Base-by-base conservation (phyloP, 805 yeast species). In the Yamadazyma endophytica region DNA sequence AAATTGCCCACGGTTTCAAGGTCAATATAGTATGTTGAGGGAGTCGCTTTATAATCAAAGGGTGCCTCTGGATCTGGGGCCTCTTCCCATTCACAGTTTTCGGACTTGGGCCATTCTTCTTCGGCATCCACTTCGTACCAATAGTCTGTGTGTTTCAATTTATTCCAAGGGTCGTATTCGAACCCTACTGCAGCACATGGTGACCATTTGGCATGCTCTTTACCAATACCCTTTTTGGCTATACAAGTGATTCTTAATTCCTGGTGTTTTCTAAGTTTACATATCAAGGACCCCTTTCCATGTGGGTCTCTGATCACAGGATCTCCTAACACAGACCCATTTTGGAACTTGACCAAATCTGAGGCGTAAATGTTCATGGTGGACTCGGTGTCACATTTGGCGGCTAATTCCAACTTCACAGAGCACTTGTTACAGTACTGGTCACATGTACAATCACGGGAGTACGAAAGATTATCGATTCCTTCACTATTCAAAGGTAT, bases 131-230 rank as follows among this genome's bases (percentile, higher is more conserved):
- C 90, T 61, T 92, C 98, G 56, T 82, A 86, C 99, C 99, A 92
- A 53, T 75, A 85, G 48, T 88, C 96, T 0, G 98, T 92, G 56
- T 92, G 98, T 54, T 84, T 82, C 49, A 92, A 71, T 61, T 90
- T 92, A 62, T 92, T 92, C 94, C 96, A 90, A n/a, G 99, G 98
- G 52, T 90, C 98, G 53, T 90, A 90, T 58, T 90, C 98, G 50
- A 90, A 90, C 13, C 95, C 97, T 33, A 90, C 75, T 14, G 97
- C 97, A 0, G 97, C 75, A 44, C 95, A 83, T 9, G 98, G 97
- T 5, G 92, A 81, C 99, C 99, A 92, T 54, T 92, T 92, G 29
- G 98, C 96, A 54, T 92, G 99, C 56, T 92, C 99, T 56, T 89
- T 89, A 29, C 96, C 85, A 37, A 88, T 88, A 26, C 97, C 98